Conservation (phyloP, 371 early-diverging fungal genomes). For the Rhizopus stolonifer region DNA sequence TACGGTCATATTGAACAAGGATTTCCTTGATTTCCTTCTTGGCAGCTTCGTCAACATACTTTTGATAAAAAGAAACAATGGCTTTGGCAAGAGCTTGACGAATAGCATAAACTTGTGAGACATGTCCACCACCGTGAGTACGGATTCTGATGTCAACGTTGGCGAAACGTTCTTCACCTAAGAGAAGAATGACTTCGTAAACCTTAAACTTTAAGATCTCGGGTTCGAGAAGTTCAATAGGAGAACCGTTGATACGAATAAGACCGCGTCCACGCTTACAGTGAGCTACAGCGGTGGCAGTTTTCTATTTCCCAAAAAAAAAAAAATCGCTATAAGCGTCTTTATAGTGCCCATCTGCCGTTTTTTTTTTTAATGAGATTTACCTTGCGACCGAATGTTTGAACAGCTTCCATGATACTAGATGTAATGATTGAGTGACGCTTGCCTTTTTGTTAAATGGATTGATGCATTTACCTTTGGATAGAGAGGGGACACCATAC, state of each 20-base stretch:
- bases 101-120: slow-evolving; percentile 97
- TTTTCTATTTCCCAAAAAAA: slow-evolving; percentile 75
- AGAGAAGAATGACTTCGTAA: slow-evolving; percentile 96
- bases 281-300: slow-evolving; percentile 97
- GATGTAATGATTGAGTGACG: slow-evolving; percentile 5
- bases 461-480: slow-evolving; percentile 12
- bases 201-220: slow-evolving; percentile 97
- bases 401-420: slow-evolving; percentile 26
- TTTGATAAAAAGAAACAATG: slow-evolving; percentile 99
- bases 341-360: too few species aligned
- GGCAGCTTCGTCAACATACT: slow-evolving; percentile 98
- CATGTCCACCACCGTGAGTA: slow-evolving; percentile 97
- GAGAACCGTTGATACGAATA: slow-evolving; percentile 98
- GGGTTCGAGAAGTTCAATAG: slow-evolving; percentile 95
- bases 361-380: not conserved
- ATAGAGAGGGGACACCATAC: slow-evolving; percentile 7
- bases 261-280: slow-evolving; percentile 88
- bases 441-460: too few species aligned
- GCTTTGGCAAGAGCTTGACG: slow-evolving; percentile 99
- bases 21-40: slow-evolving; percentile 99
- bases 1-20: too few species aligned
- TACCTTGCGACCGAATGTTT: slow-evolving; percentile 30
- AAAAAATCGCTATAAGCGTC: not conserved
- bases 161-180: slow-evolving; percentile 96
- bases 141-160: slow-evolving; percentile 97